These are phyloP conservation scores for Juglanconis oblonga DNA, from an alignment of 2,329 filamentous ascomycete genomes.

Conservation along the genomic window DNA sequence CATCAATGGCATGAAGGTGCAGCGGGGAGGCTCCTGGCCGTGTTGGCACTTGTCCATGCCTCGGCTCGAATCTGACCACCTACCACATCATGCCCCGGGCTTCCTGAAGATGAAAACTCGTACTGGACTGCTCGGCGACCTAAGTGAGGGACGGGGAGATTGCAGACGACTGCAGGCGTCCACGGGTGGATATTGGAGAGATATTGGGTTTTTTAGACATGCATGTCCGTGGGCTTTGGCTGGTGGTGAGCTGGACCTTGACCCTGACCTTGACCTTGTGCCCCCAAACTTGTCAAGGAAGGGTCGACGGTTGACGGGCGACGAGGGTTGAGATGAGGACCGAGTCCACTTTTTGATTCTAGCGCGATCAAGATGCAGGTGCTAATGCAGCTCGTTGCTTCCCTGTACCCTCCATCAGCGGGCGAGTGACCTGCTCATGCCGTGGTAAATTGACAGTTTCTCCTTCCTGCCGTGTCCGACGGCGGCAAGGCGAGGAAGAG, in stretches of 20 bases:
- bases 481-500: no score
- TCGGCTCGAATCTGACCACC: conserved; percentile 1
- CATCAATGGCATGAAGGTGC: conserved; percentile 8
- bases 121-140: no score
- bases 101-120: no score
- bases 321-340: neutral
- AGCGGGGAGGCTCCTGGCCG: conserved; percentile 1
- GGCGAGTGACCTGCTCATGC: neutral
- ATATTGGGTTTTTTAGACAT: conserved; percentile 7
- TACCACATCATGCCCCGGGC: no score
- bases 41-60: conserved; percentile 2
- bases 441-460: neutral
- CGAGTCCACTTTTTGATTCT: neutral
- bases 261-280: neutral
- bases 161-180: neutral
- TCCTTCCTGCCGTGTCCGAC: neutral
- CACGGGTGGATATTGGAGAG: neutral
- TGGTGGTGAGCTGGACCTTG: neutral
- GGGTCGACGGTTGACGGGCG: neutral
- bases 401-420: neutral
- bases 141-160: neutral
- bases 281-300: neutral
- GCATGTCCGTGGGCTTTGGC: neutral
- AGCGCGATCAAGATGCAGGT: conserved; percentile 1
- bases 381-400: conserved; percentile 6